These are phyloP conservation scores for Rubroshorea leprosula DNA, from an alignment of 345 rosid genomes.

Conservation along the genomic window DNA sequence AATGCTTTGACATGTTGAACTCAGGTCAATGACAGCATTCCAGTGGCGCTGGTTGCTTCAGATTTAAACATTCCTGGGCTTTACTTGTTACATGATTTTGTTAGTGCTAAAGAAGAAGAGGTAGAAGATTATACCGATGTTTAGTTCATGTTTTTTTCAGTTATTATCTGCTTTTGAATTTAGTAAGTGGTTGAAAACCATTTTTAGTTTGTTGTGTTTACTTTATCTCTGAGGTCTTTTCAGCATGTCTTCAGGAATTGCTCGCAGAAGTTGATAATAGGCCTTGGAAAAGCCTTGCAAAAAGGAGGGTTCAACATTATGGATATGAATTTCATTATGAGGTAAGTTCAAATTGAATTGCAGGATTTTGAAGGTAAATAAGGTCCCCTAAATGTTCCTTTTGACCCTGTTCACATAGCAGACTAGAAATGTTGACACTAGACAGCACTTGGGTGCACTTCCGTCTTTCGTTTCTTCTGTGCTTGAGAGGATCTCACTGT, in stretches of 20 bases:
- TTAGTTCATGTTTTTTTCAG: neutral
- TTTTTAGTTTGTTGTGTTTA: neutral
- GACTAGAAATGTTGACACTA: conserved; percentile 81
- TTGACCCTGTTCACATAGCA: conserved; percentile 18
- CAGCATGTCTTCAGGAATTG: conserved; percentile 45
- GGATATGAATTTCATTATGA: conserved; percentile 87
- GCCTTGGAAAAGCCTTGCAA: conserved; percentile 75
- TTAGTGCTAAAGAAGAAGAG: conserved; percentile 61
- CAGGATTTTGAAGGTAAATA: neutral
- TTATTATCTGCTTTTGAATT: neutral
- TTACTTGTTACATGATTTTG: conserved; percentile 54
- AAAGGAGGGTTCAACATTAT: conserved; percentile 92
- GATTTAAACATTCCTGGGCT: conserved; percentile 83
- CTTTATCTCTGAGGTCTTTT: neutral
- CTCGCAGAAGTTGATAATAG: conserved; percentile 71
- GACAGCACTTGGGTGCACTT: conserved; percentile 61
- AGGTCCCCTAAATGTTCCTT: neutral
- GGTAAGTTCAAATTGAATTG: conserved; percentile 27
- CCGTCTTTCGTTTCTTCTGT: conserved; percentile 63
- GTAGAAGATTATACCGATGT: conserved; percentile 25
- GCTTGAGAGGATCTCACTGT: conserved; percentile 47
- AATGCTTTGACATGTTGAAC: conserved; percentile 11
- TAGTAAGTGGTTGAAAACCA: neutral
- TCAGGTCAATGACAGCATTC: conserved; percentile 37
- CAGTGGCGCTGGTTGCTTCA: conserved; percentile 48